Conservation (phyloP, 805 yeast genomes). For the Ogataea pini region DNA sequence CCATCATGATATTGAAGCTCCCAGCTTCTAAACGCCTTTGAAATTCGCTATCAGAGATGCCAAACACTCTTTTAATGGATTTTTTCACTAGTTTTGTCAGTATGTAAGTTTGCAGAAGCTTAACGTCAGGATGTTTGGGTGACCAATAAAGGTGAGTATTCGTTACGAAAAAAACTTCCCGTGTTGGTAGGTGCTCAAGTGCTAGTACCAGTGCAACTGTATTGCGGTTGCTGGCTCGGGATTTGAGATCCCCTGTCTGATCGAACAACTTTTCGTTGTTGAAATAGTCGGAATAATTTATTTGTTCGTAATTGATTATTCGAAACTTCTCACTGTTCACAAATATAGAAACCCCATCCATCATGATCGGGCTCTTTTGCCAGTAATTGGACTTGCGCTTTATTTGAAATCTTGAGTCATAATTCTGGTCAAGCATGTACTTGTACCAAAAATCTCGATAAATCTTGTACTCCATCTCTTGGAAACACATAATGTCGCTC, state of each 20-base stretch:
- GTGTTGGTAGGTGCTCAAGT: conserved; percentile 44
- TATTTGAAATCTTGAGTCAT: conserved; percentile 46
- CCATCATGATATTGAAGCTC: conserved; percentile 42
- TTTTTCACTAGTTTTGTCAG: conserved; percentile 37
- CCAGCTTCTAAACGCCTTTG: conserved; percentile 24
- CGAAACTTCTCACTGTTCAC: conserved; percentile 51
- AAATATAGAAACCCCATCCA: conserved; percentile 64
- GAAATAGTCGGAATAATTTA: conserved; percentile 37
- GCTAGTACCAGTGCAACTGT: conserved; percentile 58
- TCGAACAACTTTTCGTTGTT: conserved; percentile 30
- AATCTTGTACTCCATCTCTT: conserved; percentile 36
- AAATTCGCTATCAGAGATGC: conserved; percentile 14
- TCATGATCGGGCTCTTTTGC: conserved; percentile 44
- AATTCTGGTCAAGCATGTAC: conserved; percentile 33
- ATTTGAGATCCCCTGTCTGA: conserved; percentile 36
- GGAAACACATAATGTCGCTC: conserved; percentile 58
- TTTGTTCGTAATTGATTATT: conserved; percentile 32
- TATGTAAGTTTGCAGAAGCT: conserved; percentile 52
- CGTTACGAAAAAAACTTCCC: conserved; percentile 45
- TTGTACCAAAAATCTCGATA: conserved; percentile 31
- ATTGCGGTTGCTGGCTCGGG: conserved; percentile 46
- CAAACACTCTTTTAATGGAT: conserved; percentile 29
- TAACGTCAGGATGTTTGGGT: conserved; percentile 52
- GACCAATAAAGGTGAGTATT: conserved; percentile 66
- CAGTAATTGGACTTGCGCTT: conserved; percentile 57